Evolutionary conservation across 257 asterid genomes (phyloP).

Genomic region (Nicotiana benthamiana): DNA sequence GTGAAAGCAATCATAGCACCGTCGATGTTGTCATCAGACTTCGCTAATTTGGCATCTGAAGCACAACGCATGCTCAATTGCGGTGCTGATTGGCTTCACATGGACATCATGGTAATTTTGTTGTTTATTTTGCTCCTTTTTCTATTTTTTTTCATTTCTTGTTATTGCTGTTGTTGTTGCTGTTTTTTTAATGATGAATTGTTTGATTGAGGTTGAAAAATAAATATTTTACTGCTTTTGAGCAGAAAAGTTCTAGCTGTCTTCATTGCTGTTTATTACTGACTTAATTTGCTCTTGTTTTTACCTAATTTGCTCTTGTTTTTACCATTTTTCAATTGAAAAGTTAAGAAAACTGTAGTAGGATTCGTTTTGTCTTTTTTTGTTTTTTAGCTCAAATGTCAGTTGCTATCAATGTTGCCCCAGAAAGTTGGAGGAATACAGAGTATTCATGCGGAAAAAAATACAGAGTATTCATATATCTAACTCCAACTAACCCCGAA

Average conservation of each 20-base stretch:
- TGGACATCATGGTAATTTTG: slow-evolving; percentile 84
- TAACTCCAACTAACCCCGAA: background rate
- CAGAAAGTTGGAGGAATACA: background rate
- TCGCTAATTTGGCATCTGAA: slow-evolving; percentile 85
- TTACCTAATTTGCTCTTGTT: background rate
- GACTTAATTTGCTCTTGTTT: background rate
- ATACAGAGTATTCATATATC: background rate
- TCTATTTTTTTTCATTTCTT: background rate
- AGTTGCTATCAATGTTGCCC: background rate
- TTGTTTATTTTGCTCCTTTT: background rate
- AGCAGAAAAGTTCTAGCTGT: background rate
- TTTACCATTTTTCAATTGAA: background rate
- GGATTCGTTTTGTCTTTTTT: too few species aligned
- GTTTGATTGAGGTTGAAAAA: background rate
- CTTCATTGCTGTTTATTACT: too few species aligned
- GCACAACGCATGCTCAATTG: slow-evolving; percentile 66
- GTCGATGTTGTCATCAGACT: slow-evolving; percentile 92
- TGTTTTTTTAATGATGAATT: background rate
- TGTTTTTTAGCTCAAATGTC: background rate
- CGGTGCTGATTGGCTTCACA: slow-evolving; percentile 98
- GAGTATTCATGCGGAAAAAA: background rate
- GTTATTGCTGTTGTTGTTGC: background rate
- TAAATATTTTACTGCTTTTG: background rate
- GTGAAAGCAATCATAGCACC: slow-evolving; percentile 72
- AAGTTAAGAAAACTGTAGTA: background rate